Base-by-base conservation (phyloP, 768 basidiomycete species). In the Panaeolus cyanescens region DNA sequence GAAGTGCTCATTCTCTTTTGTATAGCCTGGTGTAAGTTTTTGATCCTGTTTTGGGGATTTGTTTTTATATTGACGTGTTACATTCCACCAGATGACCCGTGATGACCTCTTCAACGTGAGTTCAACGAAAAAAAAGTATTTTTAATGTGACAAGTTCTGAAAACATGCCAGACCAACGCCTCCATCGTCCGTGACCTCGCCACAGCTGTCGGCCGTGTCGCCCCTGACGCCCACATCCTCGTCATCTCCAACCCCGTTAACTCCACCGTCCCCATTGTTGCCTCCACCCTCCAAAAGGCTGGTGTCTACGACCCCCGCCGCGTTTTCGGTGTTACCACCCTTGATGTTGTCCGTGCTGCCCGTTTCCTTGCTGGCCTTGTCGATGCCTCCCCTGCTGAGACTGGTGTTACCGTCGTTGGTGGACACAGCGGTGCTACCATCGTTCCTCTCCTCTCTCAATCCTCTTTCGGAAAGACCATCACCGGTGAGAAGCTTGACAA, bases 241-340 rank as follows among this genome's bases (percentile, higher is more conserved):
- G 89, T 99, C 79, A 99, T 99, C 78, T 96, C 96, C 69, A 99
- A 99, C 89, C 96, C 96, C 58, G 96, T 97, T 83, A 95, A 93
- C 84, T 93, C 91, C 56, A 98, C 97, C 64, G 97, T 99, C 62
- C 96, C 97, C 69, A 97, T 99, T 69, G 95, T 97, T 67, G 95
- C 95, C 45, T 85, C 88, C 67, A 91, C 92, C 61, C 89, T 97
- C 74, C 86, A 92, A 79, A 92, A 95, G 75, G 91, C 91, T 12
- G 95, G 95, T 63, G 92, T 92, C 62, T 98, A 91, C 80, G 87
- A 99, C 82, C 93, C 95, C 59, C 79, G 80, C 62, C 91, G 85
- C 67, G 75, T 99, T 70, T 99, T 97, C 75, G 97, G 96, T 84
- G 91, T 99, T 64, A 98, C 96, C 72, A 95, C 96, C 71, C 93